Conservation (phyloP, 73 alveolate species). For the Breviolum minutum region DNA sequence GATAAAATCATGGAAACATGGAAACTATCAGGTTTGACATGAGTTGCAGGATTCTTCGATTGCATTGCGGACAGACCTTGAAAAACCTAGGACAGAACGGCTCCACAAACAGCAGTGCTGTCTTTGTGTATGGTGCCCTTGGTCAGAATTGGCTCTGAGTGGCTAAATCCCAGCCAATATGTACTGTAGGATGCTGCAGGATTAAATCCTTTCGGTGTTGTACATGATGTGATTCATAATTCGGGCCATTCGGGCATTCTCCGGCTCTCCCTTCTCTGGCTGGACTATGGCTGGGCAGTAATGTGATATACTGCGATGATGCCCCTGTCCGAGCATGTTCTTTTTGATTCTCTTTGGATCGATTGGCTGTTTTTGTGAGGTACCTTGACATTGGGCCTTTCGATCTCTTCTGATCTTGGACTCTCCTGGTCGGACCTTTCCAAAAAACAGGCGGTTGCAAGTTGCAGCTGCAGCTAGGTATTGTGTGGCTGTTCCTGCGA, state of each 20-base stretch:
- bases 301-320: no score
- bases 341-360: no score
- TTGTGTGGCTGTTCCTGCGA: neutral
- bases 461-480: neutral
- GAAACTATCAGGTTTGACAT: no score
- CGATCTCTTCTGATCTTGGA: neutral
- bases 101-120: neutral
- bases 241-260: no score
- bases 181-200: no score
- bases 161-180: no score
- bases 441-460: neutral
- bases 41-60: no score
- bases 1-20: neutral
- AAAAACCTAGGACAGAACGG: slow-evolving; percentile 5
- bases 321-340: no score
- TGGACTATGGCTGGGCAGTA: no score
- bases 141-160: neutral
- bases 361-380: neutral
- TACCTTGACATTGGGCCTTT: slow-evolving; percentile 9
- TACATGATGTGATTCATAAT: no score
- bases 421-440: neutral
- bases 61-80: neutral
- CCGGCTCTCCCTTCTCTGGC: no score
- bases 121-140: slow-evolving; percentile 17
- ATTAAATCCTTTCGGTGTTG: no score